A percentile compares a stretch with the other conserved stretches of the same genome.
These are phyloP conservation scores for Cotoneaster glaucophyllus DNA, from an alignment of 306 rosid genomes.

Conservation along the genomic window DNA sequence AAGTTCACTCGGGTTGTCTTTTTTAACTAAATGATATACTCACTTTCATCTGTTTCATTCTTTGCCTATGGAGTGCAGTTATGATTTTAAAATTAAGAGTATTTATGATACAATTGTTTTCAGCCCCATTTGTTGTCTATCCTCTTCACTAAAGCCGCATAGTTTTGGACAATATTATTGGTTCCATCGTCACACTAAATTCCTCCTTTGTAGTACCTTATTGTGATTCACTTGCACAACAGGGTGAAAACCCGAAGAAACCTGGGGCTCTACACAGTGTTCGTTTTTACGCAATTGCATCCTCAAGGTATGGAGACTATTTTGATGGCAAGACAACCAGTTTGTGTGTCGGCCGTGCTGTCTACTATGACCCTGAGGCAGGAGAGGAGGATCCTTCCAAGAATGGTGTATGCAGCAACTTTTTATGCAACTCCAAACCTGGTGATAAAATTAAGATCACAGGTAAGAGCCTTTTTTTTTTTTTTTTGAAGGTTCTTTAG, in stretches of 20 bases:
- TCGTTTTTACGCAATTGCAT: conserved; percentile 90
- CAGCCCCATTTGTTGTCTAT: not conserved
- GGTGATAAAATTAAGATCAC: conserved; percentile 88
- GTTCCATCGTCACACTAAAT: not conserved
- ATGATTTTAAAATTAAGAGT: not conserved
- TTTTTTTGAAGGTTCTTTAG: not conserved
- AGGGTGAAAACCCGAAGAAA: conserved; percentile 98
- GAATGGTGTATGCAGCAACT: conserved; percentile 89
- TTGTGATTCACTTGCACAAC: conserved; percentile 24
- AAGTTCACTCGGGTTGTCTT: not conserved
- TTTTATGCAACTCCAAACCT: conserved; percentile 76
- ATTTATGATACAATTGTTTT: not conserved
- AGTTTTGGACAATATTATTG: not conserved
- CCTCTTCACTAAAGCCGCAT: not conserved
- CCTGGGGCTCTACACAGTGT: conserved; percentile 81
- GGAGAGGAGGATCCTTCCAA: conserved; percentile 90
- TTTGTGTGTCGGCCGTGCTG: conserved; percentile 94
- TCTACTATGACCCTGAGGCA: conserved; percentile 83
- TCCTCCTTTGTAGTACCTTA: not conserved
- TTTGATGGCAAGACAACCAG: conserved; percentile 94
- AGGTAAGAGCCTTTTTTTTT: conserved; percentile 38
- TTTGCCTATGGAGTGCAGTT: not conserved
- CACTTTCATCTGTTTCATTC: not conserved
- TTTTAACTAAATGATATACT: not conserved
- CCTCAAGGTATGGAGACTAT: conserved; percentile 85